Evolutionary conservation across 495 filamentous ascomycete genomes (phyloP).

Genomic region (Penicillium mononematosum): DNA sequence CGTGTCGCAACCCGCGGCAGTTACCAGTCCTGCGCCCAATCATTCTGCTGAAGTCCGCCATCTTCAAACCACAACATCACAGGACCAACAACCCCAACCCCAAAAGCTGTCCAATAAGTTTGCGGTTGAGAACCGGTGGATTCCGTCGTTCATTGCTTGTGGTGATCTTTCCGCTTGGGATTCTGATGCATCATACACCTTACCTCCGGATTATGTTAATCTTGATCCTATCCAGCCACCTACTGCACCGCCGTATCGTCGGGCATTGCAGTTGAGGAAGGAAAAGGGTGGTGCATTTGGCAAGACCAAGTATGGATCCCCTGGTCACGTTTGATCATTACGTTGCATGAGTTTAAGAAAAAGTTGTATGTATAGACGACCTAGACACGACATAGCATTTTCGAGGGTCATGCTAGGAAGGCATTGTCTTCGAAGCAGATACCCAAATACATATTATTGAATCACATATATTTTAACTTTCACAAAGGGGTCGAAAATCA

Average conservation of each 20-base stretch:
- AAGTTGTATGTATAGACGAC: constrained; percentile 17
- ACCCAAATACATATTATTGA: constrained; percentile 9
- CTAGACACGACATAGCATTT: constrained; percentile 17
- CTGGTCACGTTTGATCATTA: constrained; percentile 29
- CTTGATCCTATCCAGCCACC: constrained; percentile 95
- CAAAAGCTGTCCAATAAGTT: constrained; percentile 35
- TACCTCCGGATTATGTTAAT: constrained; percentile 73
- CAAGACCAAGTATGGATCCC: constrained; percentile 58
- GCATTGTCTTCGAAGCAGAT: constrained; percentile 9
- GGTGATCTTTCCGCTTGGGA: constrained; percentile 94
- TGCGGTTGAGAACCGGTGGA: constrained; percentile 61
- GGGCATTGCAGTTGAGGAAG: constrained; percentile 80
- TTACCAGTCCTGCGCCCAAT: constrained; percentile 6
- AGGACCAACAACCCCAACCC: constrained; percentile 22
- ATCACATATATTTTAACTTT: neutral
- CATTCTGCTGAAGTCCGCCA: constrained; percentile 27
- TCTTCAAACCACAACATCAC: constrained; percentile 30
- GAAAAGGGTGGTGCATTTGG: constrained; percentile 76
- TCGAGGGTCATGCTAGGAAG: neutral
- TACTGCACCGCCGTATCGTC: constrained; percentile 91
- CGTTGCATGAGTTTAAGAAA: constrained; percentile 6
- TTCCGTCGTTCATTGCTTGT: constrained; percentile 92
- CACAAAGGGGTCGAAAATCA: neutral
- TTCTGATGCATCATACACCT: constrained; percentile 86
- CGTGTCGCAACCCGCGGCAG: constrained; percentile 1